phyloP scores from a whole-genome alignment of 2,329 filamentous ascomycete genomes.

The Trichoderma semiorbis region DNA sequence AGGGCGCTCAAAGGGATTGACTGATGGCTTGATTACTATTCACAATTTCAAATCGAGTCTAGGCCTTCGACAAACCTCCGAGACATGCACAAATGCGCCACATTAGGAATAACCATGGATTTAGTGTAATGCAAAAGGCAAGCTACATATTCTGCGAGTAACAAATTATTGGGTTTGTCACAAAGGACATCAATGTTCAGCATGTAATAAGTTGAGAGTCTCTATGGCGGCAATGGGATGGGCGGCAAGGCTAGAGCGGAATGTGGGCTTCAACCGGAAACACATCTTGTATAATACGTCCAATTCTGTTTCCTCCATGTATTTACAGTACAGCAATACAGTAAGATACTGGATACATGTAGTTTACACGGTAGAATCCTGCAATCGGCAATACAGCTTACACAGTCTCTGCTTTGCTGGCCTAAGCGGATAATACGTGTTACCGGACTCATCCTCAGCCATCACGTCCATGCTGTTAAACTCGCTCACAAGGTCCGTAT shows the following conservation, averaged over 20 bases:
- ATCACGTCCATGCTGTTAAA: constrained; percentile 18
- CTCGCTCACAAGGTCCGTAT: constrained; percentile 15
- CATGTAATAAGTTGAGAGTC: background rate
- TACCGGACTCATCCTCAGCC: constrained; percentile 16
- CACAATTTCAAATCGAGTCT: constrained; percentile 8
- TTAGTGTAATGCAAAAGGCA: background rate
- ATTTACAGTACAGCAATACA: background rate
- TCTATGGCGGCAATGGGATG: background rate
- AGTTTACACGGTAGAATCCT: background rate
- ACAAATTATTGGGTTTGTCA: background rate
- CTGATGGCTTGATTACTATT: constrained; percentile 8
- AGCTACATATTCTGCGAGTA: background rate
- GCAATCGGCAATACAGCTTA: constrained; percentile 19
- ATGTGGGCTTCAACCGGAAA: background rate
- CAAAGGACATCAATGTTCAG: background rate
- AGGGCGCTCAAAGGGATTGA: background rate
- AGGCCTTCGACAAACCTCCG: background rate
- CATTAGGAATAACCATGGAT: background rate
- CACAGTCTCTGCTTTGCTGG: constrained; percentile 17
- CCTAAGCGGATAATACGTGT: constrained; percentile 12
- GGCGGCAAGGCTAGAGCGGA: background rate
- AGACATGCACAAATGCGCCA: background rate
- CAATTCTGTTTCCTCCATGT: background rate
- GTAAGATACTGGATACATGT: background rate
- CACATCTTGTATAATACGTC: background rate